phyloP scores from a whole-genome alignment of 768 basidiomycete genomes.

The Basidioascus undulatus region DNA sequence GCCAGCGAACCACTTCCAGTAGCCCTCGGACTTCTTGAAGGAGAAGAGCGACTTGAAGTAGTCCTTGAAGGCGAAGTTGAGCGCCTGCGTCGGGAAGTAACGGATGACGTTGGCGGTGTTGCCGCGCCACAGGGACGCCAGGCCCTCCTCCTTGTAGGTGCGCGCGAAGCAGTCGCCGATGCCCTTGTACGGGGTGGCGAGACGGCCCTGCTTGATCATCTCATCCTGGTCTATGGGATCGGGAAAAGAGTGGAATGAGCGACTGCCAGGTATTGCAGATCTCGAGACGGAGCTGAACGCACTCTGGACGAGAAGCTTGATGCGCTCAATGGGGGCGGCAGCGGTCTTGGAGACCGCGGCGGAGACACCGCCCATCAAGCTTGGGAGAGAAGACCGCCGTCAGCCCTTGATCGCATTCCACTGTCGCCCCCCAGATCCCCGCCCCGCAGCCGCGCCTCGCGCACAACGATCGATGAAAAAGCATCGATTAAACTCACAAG shows the following conservation, averaged over 20 bases:
- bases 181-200: slow-evolving; percentile 88
- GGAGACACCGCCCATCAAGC: slow-evolving; percentile 27
- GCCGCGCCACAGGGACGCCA: slow-evolving; percentile 90
- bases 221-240: slow-evolving; percentile 65
- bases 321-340: slow-evolving; percentile 98
- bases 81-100: slow-evolving; percentile 99
- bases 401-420: no score
- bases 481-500: no score
- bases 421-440: no score
- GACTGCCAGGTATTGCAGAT: neutral
- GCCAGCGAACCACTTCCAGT: slow-evolving; percentile 95
- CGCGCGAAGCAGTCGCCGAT: slow-evolving; percentile 72
- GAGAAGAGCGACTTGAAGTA: slow-evolving; percentile 53
- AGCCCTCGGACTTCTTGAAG: slow-evolving; percentile 93
- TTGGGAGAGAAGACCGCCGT: no score
- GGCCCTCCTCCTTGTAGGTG: slow-evolving; percentile 85
- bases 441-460: no score
- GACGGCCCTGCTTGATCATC: slow-evolving; percentile 99
- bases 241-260: slow-evolving; percentile 8
- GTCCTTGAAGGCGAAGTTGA: slow-evolving; percentile 97
- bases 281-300: neutral
- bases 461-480: no score
- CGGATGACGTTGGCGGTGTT: slow-evolving; percentile 99
- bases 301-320: slow-evolving; percentile 94
- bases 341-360: slow-evolving; percentile 91